Evolutionary conservation across 257 asterid species (phyloP).

Genomic region (Lavandula angustifolia): DNA sequence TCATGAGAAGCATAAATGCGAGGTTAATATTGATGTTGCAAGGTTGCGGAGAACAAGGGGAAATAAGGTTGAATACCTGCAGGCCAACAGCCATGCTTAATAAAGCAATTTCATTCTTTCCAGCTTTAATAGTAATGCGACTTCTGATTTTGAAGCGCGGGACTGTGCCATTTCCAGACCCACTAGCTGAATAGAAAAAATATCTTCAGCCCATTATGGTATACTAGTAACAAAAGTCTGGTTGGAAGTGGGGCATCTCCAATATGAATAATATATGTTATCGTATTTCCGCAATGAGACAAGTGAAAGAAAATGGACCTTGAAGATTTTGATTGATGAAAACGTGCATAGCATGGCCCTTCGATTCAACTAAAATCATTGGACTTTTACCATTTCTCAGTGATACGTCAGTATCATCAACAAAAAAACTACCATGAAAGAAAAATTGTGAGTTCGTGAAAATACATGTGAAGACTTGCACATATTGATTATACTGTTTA

Average conservation of each 20-base stretch:
- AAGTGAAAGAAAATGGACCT: slow-evolving; percentile 46
- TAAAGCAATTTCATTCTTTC: slow-evolving; percentile 77
- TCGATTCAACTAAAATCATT: slow-evolving; percentile 71
- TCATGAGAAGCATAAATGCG: neutral
- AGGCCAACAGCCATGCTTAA: slow-evolving; percentile 87
- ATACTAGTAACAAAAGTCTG: slow-evolving; percentile 17
- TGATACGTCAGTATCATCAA: slow-evolving; percentile 57
- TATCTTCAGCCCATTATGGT: slow-evolving; percentile 23
- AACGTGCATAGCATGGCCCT: slow-evolving; percentile 87
- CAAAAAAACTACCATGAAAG: slow-evolving; percentile 50
- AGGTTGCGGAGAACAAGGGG: neutral
- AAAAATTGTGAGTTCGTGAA: slow-evolving; percentile 32
- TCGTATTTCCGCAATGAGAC: neutral
- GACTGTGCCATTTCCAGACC: slow-evolving; percentile 76
- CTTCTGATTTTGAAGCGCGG: slow-evolving; percentile 53
- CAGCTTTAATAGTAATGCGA: slow-evolving; percentile 64
- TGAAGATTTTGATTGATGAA: slow-evolving; percentile 79
- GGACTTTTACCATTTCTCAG: slow-evolving; percentile 55
- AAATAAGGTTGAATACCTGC: slow-evolving; percentile 47
- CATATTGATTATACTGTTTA: slow-evolving; percentile 10
- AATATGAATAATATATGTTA: slow-evolving; percentile 16
- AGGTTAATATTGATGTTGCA: neutral
- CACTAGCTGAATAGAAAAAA: slow-evolving; percentile 61
- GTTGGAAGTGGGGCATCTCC: slow-evolving; percentile 13
- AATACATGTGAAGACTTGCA: slow-evolving; percentile 8